Percentiles rank a stretch among this genome's conserved stretches.
These are phyloP conservation scores for Suhomyces atakaporum DNA, from an alignment of 1,139 yeast genomes.

Conservation along the genomic window DNA sequence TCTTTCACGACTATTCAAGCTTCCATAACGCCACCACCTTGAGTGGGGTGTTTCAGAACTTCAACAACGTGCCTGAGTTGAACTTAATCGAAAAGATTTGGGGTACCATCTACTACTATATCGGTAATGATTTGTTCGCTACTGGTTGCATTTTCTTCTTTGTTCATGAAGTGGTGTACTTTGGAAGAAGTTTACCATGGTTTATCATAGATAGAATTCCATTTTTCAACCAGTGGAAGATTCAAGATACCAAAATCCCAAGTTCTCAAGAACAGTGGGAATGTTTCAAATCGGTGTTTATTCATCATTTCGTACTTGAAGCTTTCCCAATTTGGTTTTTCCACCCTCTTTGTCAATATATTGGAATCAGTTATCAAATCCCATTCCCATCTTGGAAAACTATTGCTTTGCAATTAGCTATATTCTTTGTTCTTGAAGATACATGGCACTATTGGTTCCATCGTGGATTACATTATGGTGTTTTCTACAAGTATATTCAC, in stretches of 20 bases:
- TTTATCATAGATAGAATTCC: conserved; percentile 45
- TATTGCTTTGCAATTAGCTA: conserved; percentile 34
- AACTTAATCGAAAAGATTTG: conserved; percentile 39
- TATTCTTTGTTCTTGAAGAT: conserved; percentile 48
- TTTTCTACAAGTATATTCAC: conserved; percentile 49
- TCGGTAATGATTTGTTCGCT: conserved; percentile 46
- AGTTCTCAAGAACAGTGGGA: conserved; percentile 50
- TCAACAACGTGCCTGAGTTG: conserved; percentile 30
- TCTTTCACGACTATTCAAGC: conserved; percentile 43
- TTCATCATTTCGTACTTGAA: conserved; percentile 47
- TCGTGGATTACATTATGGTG: conserved; percentile 48
- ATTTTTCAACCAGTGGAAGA: conserved; percentile 43
- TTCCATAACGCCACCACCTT: conserved; percentile 43
- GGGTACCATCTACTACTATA: conserved; percentile 47
- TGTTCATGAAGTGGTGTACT: conserved; percentile 45
- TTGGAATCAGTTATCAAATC: conserved; percentile 39
- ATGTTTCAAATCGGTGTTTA: conserved; percentile 46
- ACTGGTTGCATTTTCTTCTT: conserved; percentile 47
- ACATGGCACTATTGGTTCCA: conserved; percentile 53
- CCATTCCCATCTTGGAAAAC: conserved; percentile 41
- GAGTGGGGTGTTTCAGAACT: conserved; percentile 38
- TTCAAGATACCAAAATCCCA: conserved; percentile 45
- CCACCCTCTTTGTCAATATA: conserved; percentile 45
- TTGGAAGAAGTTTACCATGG: conserved; percentile 52
- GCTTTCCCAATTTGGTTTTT: conserved; percentile 52